Conservation (phyloP, 2,329 filamentous ascomycete genomes). For the Trichoderma semiorbis region DNA sequence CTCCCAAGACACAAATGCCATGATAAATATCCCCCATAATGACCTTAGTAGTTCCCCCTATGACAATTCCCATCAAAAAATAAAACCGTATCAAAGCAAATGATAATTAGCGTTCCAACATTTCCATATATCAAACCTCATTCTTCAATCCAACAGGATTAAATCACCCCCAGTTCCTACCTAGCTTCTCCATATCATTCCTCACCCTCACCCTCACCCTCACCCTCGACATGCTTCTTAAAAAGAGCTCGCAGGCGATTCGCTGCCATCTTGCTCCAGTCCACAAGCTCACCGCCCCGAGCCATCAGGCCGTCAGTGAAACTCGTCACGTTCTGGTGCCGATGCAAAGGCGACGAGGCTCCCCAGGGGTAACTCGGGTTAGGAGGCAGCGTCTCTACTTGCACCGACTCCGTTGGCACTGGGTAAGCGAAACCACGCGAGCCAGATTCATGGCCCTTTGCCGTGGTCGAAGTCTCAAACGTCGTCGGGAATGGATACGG, state of each 20-base stretch:
- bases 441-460: slow-evolving; percentile 12
- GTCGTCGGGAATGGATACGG: slow-evolving; percentile 20
- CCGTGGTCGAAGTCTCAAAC: slow-evolving; percentile 22
- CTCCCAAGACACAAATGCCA: neutral
- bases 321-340: slow-evolving; percentile 32
- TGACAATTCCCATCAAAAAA: slow-evolving; percentile 5
- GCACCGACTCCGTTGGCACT: slow-evolving; percentile 21
- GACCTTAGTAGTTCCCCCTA: neutral
- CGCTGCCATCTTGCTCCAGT: slow-evolving; percentile 6
- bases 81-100: neutral
- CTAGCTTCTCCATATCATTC: neutral
- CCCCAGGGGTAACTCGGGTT: slow-evolving; percentile 38
- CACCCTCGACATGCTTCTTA: neutral
- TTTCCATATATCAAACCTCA: slow-evolving; percentile 1
- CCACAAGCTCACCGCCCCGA: neutral
- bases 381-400: slow-evolving; percentile 25
- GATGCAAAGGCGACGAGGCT: slow-evolving; percentile 34
- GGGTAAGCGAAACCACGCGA: slow-evolving; percentile 18
- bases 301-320: slow-evolving; percentile 23
- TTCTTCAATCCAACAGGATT: slow-evolving; percentile 13
- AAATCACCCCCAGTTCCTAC: neutral
- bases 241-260: slow-evolving; percentile 4
- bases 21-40: neutral
- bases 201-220: neutral
- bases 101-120: neutral